phyloP scores from a whole-genome alignment of 202 grass and related monocot species.

The Schoenoplectus tabernaemontani region DNA sequence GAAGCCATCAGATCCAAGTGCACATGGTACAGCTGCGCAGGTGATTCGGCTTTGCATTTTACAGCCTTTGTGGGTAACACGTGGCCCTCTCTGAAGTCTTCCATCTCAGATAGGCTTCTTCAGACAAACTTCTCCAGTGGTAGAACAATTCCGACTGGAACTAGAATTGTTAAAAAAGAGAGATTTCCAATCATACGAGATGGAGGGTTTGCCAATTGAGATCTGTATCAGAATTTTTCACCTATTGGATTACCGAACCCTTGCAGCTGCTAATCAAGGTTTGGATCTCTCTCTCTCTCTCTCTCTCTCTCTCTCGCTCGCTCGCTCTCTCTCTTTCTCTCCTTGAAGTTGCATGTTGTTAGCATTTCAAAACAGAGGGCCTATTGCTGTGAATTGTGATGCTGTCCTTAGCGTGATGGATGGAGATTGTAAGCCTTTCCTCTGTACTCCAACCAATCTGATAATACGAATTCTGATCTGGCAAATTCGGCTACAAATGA shows the following conservation, averaged over 20 bases:
- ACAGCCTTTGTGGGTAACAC: not conserved
- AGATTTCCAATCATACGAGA: not conserved
- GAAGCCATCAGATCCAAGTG: not conserved
- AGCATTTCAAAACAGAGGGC: no score
- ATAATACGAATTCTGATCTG: not conserved
- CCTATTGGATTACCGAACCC: conserved; percentile 54
- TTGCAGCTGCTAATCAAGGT: conserved; percentile 68
- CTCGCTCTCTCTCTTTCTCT: not conserved
- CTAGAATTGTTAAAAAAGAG: not conserved
- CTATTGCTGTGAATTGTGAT: no score
- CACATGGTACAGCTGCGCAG: not conserved
- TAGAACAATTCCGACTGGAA: not conserved
- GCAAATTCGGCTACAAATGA: not conserved
- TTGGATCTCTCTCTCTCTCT: not conserved
- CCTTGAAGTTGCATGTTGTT: no score
- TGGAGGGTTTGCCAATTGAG: conserved; percentile 55
- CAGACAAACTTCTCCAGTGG: no score
- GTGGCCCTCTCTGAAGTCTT: not conserved
- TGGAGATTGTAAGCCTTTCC: no score
- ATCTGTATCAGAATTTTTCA: conserved; percentile 69
- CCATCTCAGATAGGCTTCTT: not conserved
- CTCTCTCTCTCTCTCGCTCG: not conserved
- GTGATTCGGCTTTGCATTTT: not conserved
- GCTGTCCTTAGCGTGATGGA: no score
- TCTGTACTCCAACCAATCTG: not conserved